Conservation (phyloP, 345 rosid genomes). For the Jatropha curcas region DNA sequence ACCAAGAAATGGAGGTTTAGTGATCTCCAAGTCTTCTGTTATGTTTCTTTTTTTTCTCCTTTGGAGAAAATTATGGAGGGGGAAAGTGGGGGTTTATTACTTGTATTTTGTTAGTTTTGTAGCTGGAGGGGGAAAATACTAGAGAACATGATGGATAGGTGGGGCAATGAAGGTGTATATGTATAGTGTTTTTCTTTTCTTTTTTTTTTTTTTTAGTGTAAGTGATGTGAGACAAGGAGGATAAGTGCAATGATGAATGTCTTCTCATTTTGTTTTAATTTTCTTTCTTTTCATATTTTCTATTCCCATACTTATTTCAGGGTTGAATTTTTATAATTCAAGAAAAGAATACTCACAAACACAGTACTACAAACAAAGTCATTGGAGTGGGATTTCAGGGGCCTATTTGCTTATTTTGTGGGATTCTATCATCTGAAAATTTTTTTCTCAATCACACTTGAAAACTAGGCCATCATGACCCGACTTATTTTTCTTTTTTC, state of each 20-base stretch:
- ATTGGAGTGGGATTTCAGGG: neutral
- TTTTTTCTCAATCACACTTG: neutral
- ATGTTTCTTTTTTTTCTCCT: neutral
- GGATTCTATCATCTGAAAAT: neutral
- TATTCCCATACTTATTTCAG: slow-evolving; percentile 5
- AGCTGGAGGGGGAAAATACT: slow-evolving; percentile 44
- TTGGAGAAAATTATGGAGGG: slow-evolving; percentile 26
- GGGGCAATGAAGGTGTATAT: slow-evolving; percentile 48
- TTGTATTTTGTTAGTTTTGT: slow-evolving; percentile 32
- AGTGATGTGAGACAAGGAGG: slow-evolving; percentile 29
- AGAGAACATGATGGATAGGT: slow-evolving; percentile 35
- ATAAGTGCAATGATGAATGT: slow-evolving; percentile 38
- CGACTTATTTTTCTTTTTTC: too few species aligned
- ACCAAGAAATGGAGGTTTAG: slow-evolving; percentile 32
- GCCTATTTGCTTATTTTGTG: neutral
- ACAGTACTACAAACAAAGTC: neutral
- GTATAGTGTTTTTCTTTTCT: slow-evolving; percentile 32
- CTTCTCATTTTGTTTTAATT: slow-evolving; percentile 23
- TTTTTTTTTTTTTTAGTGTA: slow-evolving; percentile 12
- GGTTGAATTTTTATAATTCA: neutral
- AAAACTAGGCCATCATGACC: neutral
- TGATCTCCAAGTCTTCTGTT: slow-evolving; percentile 8
- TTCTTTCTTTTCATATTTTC: slow-evolving; percentile 2
- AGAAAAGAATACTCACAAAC: neutral
- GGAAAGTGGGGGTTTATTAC: slow-evolving; percentile 26